Percentiles rank a stretch among this genome's conserved stretches.
Evolutionary conservation across 352 stramenopile species (phyloP).

Genomic region (Globisporangium parvum): DNA sequence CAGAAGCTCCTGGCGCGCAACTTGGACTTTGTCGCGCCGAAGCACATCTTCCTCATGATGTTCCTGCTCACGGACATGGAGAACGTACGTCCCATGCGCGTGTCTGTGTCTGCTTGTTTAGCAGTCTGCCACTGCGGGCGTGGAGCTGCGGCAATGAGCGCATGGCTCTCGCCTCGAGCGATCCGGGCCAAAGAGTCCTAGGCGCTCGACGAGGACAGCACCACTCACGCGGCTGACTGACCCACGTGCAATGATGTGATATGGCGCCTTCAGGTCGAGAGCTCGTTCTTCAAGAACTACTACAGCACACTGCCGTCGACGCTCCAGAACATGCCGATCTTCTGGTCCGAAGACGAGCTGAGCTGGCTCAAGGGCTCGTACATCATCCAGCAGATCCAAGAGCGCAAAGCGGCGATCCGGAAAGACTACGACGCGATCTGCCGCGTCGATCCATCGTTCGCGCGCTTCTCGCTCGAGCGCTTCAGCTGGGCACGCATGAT

Average conservation of each 20-base stretch:
- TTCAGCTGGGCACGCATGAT: slow-evolving; percentile 99
- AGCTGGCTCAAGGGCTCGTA: slow-evolving; percentile 89
- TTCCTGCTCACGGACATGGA: slow-evolving; percentile 97
- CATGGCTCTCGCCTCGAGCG: no score
- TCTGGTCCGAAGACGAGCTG: slow-evolving; percentile 96
- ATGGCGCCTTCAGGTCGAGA: slow-evolving; percentile 36
- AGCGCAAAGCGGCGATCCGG: slow-evolving; percentile 93
- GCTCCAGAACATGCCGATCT: slow-evolving; percentile 98
- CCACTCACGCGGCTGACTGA: neutral
- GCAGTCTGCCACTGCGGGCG: neutral
- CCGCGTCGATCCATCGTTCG: slow-evolving; percentile 86
- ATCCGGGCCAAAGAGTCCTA: no score
- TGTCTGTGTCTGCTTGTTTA: neutral
- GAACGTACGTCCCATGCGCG: slow-evolving; percentile 32
- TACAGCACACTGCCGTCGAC: slow-evolving; percentile 96
- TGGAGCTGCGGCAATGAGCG: no score
- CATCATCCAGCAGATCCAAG: slow-evolving; percentile 93
- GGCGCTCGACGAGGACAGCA: neutral
- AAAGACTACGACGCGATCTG: slow-evolving; percentile 98
- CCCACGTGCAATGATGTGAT: neutral
- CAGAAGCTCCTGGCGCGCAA: slow-evolving; percentile 89
- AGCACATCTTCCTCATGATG: slow-evolving; percentile 99
- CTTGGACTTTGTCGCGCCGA: slow-evolving; percentile 96
- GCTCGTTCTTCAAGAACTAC: slow-evolving; percentile 91
- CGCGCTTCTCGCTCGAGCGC: slow-evolving; percentile 92